Evolutionary conservation across 148 eudicot species (phyloP).

Genomic region (Oxyria digyna): DNA sequence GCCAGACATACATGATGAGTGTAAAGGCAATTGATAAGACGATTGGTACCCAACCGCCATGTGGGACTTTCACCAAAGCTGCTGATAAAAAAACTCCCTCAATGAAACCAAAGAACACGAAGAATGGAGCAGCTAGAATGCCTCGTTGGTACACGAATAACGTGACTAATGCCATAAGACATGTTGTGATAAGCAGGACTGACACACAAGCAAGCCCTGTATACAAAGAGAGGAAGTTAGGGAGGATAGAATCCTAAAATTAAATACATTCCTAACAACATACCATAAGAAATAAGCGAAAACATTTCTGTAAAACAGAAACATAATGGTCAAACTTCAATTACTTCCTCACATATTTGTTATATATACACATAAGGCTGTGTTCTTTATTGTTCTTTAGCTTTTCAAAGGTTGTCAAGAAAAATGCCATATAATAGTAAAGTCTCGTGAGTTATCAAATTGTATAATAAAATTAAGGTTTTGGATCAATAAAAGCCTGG

Average conservation of each 20-base stretch:
- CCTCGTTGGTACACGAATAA: conserved; percentile 64
- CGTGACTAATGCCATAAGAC: conserved; percentile 70
- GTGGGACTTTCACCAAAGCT: conserved; percentile 69
- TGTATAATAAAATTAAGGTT: too few relatives aligned
- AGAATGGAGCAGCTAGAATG: conserved; percentile 42
- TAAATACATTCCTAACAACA: not conserved
- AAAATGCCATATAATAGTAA: too few relatives aligned
- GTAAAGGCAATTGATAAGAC: conserved; percentile 54
- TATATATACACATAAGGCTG: not conserved
- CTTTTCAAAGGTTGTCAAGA: not conserved
- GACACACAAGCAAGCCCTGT: conserved; percentile 87
- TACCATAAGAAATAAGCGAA: too few relatives aligned
- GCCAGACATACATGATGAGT: conserved; percentile 76
- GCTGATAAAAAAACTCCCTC: conserved; percentile 65
- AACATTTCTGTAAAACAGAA: too few relatives aligned
- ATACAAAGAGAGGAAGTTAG: conserved; percentile 6
- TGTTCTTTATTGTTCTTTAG: not conserved
- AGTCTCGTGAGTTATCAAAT: too few relatives aligned
- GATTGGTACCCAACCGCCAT: conserved; percentile 96
- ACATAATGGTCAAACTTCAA: too few relatives aligned
- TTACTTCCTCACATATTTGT: not conserved
- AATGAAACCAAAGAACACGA: conserved; percentile 52
- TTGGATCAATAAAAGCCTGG: not conserved
- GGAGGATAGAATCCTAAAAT: not conserved
- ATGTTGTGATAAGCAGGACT: conserved; percentile 83